A percentile compares a stretch with the other conserved stretches of the same genome.
These are phyloP conservation scores for Phialophora expanda DNA, from an alignment of 2,329 filamentous ascomycete species.

Conservation along the genomic window DNA sequence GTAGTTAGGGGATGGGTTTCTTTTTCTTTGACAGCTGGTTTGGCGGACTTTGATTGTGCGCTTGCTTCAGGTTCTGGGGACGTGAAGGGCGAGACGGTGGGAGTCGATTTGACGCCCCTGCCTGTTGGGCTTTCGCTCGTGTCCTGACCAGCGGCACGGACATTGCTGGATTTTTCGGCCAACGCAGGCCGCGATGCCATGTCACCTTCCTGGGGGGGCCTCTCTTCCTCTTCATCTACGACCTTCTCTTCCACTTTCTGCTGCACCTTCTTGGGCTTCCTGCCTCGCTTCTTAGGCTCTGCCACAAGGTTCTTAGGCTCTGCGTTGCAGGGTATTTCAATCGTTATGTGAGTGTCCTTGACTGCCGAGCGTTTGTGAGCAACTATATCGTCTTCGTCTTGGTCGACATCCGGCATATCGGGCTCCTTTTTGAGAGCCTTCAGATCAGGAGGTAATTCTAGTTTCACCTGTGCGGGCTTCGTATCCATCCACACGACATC, in stretches of 20 bases:
- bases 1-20: slow-evolving; percentile 17
- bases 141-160: neutral
- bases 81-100: slow-evolving; percentile 28
- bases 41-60: neutral
- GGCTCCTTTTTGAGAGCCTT: slow-evolving; percentile 35
- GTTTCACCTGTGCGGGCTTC: slow-evolving; percentile 36
- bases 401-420: slow-evolving; percentile 8
- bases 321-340: slow-evolving; percentile 28
- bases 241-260: slow-evolving; percentile 17
- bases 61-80: slow-evolving; percentile 19
- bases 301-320: slow-evolving; percentile 22
- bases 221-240: slow-evolving; percentile 19
- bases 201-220: neutral
- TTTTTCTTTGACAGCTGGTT: slow-evolving; percentile 7
- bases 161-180: slow-evolving; percentile 30
- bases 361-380: slow-evolving; percentile 7
- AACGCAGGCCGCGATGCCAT: slow-evolving; percentile 21
- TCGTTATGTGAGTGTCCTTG: slow-evolving; percentile 28
- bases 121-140: neutral
- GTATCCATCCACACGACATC: slow-evolving; percentile 39
- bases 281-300: slow-evolving; percentile 39
- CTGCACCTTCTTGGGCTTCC: slow-evolving; percentile 36
- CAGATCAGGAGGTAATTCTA: slow-evolving; percentile 36
- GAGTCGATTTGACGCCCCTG: slow-evolving; percentile 16
- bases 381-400: slow-evolving; percentile 8